A percentile compares a stretch with the other conserved stretches of the same genome.
phyloP scores from a whole-genome alignment of 1,284 basidiomycete species.

The Dichomitus squalens region DNA sequence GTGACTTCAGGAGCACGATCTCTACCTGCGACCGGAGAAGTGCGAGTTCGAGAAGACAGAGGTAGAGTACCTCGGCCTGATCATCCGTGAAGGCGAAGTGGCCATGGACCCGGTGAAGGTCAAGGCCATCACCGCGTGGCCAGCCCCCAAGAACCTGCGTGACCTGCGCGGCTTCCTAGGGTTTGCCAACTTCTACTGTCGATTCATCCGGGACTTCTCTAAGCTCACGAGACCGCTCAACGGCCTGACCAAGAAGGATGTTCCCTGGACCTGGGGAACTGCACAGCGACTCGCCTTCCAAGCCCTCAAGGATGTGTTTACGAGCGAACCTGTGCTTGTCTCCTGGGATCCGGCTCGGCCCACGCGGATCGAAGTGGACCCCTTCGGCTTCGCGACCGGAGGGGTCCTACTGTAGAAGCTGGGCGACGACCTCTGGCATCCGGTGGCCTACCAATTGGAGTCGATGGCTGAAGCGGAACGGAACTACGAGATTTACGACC shows the following conservation, averaged over 20 bases:
- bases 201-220: constrained; percentile 42
- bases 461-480: neutral
- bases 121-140: constrained; percentile 39
- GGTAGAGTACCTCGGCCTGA: constrained; percentile 41
- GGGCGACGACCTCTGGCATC: too few relatives aligned
- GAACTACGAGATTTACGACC: constrained; percentile 42
- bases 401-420: too few relatives aligned
- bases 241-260: constrained; percentile 31
- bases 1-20: neutral
- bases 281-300: too few relatives aligned
- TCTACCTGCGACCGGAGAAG: neutral
- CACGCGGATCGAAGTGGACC: too few relatives aligned
- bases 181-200: constrained; percentile 45
- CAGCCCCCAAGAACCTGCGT: constrained; percentile 29
- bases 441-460: too few relatives aligned
- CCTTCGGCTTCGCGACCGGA: too few relatives aligned
- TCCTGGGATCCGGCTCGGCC: too few relatives aligned
- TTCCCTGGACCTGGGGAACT: neutral
- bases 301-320: too few relatives aligned
- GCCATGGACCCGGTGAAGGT: constrained; percentile 44
- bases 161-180: constrained; percentile 41
- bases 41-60: constrained; percentile 29
- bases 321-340: too few relatives aligned
- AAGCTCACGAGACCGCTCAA: neutral
- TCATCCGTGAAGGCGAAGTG: constrained; percentile 32